Base-by-base conservation (phyloP, 352 stramenopile genomes). In the Pythium scleroteichum region DNA sequence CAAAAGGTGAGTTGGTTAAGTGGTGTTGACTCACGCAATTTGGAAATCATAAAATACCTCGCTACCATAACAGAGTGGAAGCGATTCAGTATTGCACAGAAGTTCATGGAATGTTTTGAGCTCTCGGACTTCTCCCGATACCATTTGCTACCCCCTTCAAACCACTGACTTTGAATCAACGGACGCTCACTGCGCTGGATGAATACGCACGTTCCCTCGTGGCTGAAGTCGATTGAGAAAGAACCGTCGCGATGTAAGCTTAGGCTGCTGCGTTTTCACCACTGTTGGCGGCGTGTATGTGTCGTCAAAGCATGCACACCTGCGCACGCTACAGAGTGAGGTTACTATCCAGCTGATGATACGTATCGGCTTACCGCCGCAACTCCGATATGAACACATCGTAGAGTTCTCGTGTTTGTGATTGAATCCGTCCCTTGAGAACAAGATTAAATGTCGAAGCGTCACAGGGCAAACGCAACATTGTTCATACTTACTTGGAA, bases 291-390 rank as follows among this genome's bases (percentile, higher is more conserved):
- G 74, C 4, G 69, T 61, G 46, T 71, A 82, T 24, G 72, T 53
- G 44, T 84, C 69, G 47, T 85, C 68, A 29, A 91, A 91, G 58
- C 78, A 92, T 12, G 62, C 79, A 5, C 44, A 41, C 14, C 79
- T 90, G 49, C 4, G 26, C 8, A 63, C 24, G 32, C 35, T 14
- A 54, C 20, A 62, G 12, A 42, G 17, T 44, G 5, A 23, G 23
- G 26, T 29, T 42, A 27, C n/a, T 12, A n/a, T 0, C 45, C 32
- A 59, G 5, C 8, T 32, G 23, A 58, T 7, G 38, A 5, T 13
- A 13, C 38, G 4, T 26, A 41, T 17, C 38, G 35, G 38, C 73
- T 20, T 68, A 88, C 76, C 60, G 66, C 41, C 75, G 49, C 53
- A 91, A 64, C 24, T 85, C 72, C 14, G 67, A 26, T 48, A 86